Evolutionary conservation across 1,284 basidiomycete genomes (phyloP).

Genomic region (Cerioporus squamosus): DNA sequence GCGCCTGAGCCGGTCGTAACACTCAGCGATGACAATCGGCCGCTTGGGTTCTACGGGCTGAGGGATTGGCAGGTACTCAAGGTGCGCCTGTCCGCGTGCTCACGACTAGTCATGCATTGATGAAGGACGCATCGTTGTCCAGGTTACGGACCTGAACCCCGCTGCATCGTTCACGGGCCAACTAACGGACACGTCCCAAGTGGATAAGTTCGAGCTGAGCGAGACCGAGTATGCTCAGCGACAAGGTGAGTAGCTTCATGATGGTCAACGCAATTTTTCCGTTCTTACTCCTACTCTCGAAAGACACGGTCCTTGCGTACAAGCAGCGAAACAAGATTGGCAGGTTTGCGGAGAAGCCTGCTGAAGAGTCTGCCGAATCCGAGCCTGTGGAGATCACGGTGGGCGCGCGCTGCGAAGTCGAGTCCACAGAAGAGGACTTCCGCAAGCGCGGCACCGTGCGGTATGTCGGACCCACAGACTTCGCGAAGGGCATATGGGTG

Average conservation of each 20-base stretch:
- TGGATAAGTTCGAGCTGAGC: conserved; percentile 93
- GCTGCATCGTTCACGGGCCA: conserved; percentile 76
- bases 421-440: conserved; percentile 65
- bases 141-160: conserved; percentile 85
- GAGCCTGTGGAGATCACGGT: conserved; percentile 51
- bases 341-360: conserved; percentile 68
- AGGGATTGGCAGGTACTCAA: conserved; percentile 75
- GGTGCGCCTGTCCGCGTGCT: conserved; percentile 44
- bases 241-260: conserved; percentile 54
- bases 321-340: conserved; percentile 91
- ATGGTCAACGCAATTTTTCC: background rate
- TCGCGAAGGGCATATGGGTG: conserved; percentile 85
- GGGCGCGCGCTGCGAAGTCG: conserved; percentile 86
- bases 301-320: conserved; percentile 91
- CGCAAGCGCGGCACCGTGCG: conserved; percentile 84
- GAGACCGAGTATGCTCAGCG: conserved; percentile 83
- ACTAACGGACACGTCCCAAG: conserved; percentile 82
- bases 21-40: conserved; percentile 69
- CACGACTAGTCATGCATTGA: background rate
- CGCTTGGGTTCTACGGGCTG: conserved; percentile 76
- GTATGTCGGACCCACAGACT: conserved; percentile 84
- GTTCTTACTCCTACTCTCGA: background rate
- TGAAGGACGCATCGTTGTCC: background rate
- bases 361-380: conserved; percentile 38
- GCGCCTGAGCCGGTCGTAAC: conserved; percentile 54